Conservation (phyloP, 805 yeast genomes). For the Candida hungchunana region DNA sequence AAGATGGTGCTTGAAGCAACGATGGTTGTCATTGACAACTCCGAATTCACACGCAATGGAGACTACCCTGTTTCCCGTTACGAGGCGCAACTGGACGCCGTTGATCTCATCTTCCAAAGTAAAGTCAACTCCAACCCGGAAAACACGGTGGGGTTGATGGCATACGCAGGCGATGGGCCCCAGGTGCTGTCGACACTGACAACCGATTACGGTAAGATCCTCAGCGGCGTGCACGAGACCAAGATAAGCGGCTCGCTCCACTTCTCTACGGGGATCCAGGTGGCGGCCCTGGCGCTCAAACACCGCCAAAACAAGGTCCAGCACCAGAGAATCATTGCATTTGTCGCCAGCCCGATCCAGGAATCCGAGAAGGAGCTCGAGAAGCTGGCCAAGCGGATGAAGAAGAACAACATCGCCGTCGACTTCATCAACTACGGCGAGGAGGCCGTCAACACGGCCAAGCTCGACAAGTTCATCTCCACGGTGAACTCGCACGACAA, state of each 20-base stretch:
- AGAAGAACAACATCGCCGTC: slow-evolving; percentile 86
- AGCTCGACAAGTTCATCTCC: slow-evolving; percentile 73
- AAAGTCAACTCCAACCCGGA: slow-evolving; percentile 91
- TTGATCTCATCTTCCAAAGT: slow-evolving; percentile 78
- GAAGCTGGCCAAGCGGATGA: slow-evolving; percentile 84
- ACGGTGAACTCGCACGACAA: slow-evolving; percentile 68
- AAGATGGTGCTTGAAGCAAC: slow-evolving; percentile 93
- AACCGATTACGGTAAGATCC: slow-evolving; percentile 77
- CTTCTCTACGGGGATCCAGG: slow-evolving; percentile 81
- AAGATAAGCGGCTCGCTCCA: slow-evolving; percentile 65
- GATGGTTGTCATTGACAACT: slow-evolving; percentile 91
- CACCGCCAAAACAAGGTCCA: slow-evolving; percentile 95
- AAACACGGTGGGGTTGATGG: slow-evolving; percentile 85
- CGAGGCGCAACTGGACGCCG: slow-evolving; percentile 89
- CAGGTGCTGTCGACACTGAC: slow-evolving; percentile 87
- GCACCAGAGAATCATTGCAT: slow-evolving; percentile 82
- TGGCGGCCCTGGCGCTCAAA: slow-evolving; percentile 88
- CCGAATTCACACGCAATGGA: slow-evolving; percentile 94
- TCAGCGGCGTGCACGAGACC: slow-evolving; percentile 79
- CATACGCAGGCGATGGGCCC: slow-evolving; percentile 84
- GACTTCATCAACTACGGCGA: slow-evolving; percentile 94
- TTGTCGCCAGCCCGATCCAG: slow-evolving; percentile 81
- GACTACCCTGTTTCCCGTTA: slow-evolving; percentile 85
- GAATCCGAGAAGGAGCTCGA: slow-evolving; percentile 70
- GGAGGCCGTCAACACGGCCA: slow-evolving; percentile 67